Percentiles rank a stretch among this genome's conserved stretches.
phyloP scores from a whole-genome alignment of 2,329 filamentous ascomycete genomes.

The Cyclaneusma minus region DNA sequence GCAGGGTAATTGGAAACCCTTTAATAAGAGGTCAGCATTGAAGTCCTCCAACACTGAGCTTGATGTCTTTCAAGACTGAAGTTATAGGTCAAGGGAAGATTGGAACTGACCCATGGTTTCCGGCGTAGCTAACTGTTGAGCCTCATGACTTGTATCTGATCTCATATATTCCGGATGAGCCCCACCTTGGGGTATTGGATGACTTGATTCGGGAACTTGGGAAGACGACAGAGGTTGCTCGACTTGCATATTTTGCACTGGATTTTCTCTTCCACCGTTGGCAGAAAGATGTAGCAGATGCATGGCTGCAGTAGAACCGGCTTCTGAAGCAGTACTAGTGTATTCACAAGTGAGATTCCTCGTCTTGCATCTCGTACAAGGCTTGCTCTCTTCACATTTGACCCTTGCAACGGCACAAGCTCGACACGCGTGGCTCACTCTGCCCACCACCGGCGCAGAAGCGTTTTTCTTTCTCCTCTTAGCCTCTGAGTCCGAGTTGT shows the following conservation, averaged over 20 bases:
- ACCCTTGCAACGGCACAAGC: constrained; percentile 4
- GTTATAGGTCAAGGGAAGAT: too few species aligned
- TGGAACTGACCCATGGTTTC: too few species aligned
- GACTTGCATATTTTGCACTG: not conserved
- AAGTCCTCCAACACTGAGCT: too few species aligned
- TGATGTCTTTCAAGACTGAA: too few species aligned
- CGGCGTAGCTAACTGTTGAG: too few species aligned
- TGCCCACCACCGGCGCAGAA: too few species aligned
- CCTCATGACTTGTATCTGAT: too few species aligned
- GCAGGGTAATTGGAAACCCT: not conserved
- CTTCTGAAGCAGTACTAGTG: too few species aligned
- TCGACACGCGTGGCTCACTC: constrained; percentile 4
- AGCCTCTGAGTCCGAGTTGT: too few species aligned
- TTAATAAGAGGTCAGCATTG: not conserved
- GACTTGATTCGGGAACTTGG: not conserved
- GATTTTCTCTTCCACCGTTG: constrained; percentile 16
- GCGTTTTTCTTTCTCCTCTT: too few species aligned
- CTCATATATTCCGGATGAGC: not conserved
- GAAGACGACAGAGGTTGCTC: not conserved
- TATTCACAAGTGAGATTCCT: constrained; percentile 2
- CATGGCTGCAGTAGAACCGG: constrained; percentile 25
- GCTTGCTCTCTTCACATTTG: constrained; percentile 5
- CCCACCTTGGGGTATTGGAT: not conserved
- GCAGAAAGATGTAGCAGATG: constrained; percentile 27
- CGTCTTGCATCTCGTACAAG: constrained; percentile 3